Base-by-base conservation (phyloP, 1,139 yeast species). In the Pichia sp. region DNA sequence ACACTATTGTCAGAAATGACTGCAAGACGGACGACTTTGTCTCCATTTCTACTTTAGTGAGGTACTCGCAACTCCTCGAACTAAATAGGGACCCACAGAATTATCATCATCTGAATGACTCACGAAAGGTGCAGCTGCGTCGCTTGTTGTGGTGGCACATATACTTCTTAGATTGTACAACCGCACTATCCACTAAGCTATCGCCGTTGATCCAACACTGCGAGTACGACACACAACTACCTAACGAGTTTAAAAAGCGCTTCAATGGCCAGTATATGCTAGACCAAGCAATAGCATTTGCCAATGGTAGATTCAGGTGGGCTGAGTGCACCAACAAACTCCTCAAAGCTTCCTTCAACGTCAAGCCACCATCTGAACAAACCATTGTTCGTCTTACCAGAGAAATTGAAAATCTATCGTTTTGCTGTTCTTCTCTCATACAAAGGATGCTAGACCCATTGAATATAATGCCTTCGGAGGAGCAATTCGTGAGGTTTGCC, bases 111-210 rank as follows among this genome's bases (percentile, higher is more conserved):
- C 73, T 80, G 30, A 66, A 71, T 4, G 76, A 79, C 56, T 67
- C 73, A 63, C 74, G 72, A 52, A 72, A 74, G n/a, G 72, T 80
- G 2, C 80, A 79, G 51, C 70, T 74, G 49, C 70, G 83, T 61
- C 69, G 86, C 57, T 61, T 79, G 47, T 61, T 82, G 13, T 82
- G 86, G 85, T 82, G 85, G 85, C 80, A 79, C 25, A 78, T 82
- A 4, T 80, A 80, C 58, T 81, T 81, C 19, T 67, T 82, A 51
- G 87, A 82, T 62, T 75, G 81, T 3, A 70, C 79, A 53, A 76
- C 82, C 1, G 75, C 84, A 34, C 76, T 79, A 55, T 80, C 80
- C 57, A 76, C 78, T 51, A 76, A 82, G 61, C 65, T 80, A 28
- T 77, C 82, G 0, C 87, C 86, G 1, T 72, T 79, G 31, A 78